Evolutionary conservation across 1,284 basidiomycete species (phyloP), one percentile per base, ranked within the genome.

Genomic region (Earliella scabrosa): DNA sequence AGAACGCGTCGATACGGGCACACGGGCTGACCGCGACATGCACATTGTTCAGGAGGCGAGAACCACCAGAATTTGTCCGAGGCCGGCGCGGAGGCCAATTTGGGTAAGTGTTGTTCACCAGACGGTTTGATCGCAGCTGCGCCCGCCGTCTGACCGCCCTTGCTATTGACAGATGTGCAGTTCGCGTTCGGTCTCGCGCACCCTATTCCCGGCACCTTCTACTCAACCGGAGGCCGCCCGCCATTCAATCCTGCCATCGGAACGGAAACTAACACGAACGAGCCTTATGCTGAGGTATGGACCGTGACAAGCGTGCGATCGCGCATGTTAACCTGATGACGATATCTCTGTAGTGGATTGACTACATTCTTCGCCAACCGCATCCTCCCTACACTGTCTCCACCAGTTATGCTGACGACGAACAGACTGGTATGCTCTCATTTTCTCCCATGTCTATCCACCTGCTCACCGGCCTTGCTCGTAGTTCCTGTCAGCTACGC

Each of bases 401-500:
- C 24, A 87, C 85, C 0, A 82, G 79, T 59, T 87, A 92, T 64
- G 87, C 81, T 9, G 89, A 92, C 57, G 74, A 85, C 58, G 87
- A 89, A 54, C 85, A 88, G 66, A 86, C 85, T 24, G 82, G 83
- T 82, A 50, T 35, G 69, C 14, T 4, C 7, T 16, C 35, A 13
- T 21, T 21, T 23, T 44, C 52, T 31, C 34, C 26, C 47, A 32
- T 9, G 43, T 31, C 34, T n/a, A 18, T 14, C 23, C 13, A n/a
- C 20, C 16, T n/a, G 29, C n/a, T 51, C 20, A 55, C 35, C 13
- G 14, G 11, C 10, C 11, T 36, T 27, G 7, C 50, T n/a, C n/a
- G n/a, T n/a, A 85, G 87, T 89, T 7, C 90, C 90, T 3, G 56
- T 73, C 46, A 75, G 68, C 26, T 92, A 84, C 62, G 88, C 90